Evolutionary conservation across 2,329 filamentous ascomycete genomes (phyloP).

Genomic region (Aspergillus piperis): DNA sequence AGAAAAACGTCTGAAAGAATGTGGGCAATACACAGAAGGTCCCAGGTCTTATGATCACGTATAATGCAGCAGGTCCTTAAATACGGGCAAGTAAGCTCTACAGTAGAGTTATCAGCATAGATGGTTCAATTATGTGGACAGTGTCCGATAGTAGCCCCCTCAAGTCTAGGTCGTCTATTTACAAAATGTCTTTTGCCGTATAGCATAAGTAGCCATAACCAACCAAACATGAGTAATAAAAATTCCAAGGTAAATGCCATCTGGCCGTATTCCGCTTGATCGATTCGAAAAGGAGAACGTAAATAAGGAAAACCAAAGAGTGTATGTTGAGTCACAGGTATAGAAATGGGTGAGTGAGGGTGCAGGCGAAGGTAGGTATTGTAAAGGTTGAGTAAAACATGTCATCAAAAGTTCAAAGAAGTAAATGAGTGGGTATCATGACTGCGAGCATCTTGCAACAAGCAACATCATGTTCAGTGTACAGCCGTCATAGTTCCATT

Average conservation of each 20-base stretch:
- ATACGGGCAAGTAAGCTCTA: not conserved
- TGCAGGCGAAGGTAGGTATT: slow-evolving; percentile 10
- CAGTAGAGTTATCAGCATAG: not conserved
- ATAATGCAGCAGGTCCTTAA: too few relatives aligned
- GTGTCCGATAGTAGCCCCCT: not conserved
- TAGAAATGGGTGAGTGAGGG: slow-evolving; percentile 2
- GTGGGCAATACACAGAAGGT: too few relatives aligned
- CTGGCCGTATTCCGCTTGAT: slow-evolving; percentile 1
- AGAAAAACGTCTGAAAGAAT: too few relatives aligned
- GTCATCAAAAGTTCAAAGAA: not conserved
- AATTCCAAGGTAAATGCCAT: not conserved
- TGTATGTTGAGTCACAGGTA: slow-evolving; percentile 9
- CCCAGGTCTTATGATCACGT: too few relatives aligned
- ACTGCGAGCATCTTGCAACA: slow-evolving; percentile 1
- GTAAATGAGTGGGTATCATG: slow-evolving; percentile 6
- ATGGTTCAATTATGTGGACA: not conserved
- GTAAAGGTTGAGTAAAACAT: not conserved
- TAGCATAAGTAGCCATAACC: slow-evolving; percentile 1
- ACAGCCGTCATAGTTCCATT: slow-evolving; percentile 36
- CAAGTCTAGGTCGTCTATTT: not conserved
- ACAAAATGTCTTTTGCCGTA: not conserved
- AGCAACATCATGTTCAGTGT: slow-evolving; percentile 29
- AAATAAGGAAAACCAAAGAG: slow-evolving; percentile 11
- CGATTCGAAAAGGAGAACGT: not conserved
- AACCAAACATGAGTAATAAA: not conserved